Evolutionary conservation across 2,329 filamentous ascomycete species (phyloP).

Genomic region (Cladophialophora psammophila): DNA sequence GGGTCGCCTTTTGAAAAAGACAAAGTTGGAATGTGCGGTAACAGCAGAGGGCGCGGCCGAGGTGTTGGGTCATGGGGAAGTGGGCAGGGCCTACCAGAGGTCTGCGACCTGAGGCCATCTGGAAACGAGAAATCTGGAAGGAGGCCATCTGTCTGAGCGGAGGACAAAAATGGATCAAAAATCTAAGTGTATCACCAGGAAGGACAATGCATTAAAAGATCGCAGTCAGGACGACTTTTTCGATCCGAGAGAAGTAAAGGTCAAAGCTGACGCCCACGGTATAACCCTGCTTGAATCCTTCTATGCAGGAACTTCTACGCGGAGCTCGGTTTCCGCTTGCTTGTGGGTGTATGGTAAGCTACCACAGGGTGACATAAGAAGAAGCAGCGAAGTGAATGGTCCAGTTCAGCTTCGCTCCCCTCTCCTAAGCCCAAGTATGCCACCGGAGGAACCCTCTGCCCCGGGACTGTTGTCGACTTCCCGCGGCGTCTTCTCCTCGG

Average conservation of each 20-base stretch:
- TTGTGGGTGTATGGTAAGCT: background rate
- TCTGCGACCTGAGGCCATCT: background rate
- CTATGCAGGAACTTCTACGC: too few relatives aligned
- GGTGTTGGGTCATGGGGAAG: too few relatives aligned
- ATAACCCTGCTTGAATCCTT: too few relatives aligned
- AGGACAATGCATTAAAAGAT: background rate
- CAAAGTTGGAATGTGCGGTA: background rate
- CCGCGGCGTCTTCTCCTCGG: background rate
- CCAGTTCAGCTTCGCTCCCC: background rate
- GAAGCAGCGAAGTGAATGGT: background rate
- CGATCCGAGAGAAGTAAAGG: too few relatives aligned
- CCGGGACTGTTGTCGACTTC: background rate
- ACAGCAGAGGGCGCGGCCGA: too few relatives aligned
- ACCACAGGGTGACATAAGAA: background rate
- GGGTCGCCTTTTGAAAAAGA: conserved; percentile 31
- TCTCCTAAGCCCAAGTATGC: background rate
- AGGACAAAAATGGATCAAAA: background rate
- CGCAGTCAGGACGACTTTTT: too few relatives aligned
- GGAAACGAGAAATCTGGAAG: background rate
- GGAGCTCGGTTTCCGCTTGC: background rate
- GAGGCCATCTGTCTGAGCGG: background rate
- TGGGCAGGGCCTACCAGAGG: too few relatives aligned
- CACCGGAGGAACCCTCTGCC: background rate
- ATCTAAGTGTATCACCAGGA: background rate
- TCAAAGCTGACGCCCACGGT: too few relatives aligned